These are phyloP conservation scores for Candida anutae DNA, from an alignment of 1,139 yeast genomes.

Conservation along the genomic window DNA sequence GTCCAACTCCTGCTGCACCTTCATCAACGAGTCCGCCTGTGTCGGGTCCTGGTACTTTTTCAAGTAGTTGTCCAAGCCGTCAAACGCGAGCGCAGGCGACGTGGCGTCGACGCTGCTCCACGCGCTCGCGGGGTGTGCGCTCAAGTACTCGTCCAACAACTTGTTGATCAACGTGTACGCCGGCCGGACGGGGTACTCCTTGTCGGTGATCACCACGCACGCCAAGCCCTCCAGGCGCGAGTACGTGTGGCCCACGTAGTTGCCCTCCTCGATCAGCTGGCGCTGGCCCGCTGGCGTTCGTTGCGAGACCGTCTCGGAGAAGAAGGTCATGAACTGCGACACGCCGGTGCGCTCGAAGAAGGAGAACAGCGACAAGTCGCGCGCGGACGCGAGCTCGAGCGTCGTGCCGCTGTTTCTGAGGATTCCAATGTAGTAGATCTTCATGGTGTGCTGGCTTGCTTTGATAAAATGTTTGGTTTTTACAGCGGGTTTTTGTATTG, in stretches of 20 bases:
- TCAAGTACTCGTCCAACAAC: slow-evolving; percentile 80
- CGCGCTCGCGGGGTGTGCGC: slow-evolving; percentile 68
- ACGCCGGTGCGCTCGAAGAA: slow-evolving; percentile 77
- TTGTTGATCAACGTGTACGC: slow-evolving; percentile 91
- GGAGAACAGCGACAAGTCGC: slow-evolving; percentile 78
- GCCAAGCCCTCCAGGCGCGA: slow-evolving; percentile 86
- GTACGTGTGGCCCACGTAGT: slow-evolving; percentile 87
- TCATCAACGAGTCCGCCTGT: slow-evolving; percentile 95
- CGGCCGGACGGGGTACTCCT: slow-evolving; percentile 96
- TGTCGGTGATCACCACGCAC: slow-evolving; percentile 90
- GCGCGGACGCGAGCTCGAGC: slow-evolving; percentile 69
- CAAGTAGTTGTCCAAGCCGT: slow-evolving; percentile 61
- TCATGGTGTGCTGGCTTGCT: slow-evolving; percentile 46
- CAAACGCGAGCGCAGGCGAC: slow-evolving; percentile 41
- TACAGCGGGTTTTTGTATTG: neutral
- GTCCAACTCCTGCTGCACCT: slow-evolving; percentile 94
- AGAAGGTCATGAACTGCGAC: slow-evolving; percentile 89
- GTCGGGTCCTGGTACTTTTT: slow-evolving; percentile 91
- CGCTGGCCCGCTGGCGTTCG: slow-evolving; percentile 87
- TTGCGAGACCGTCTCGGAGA: slow-evolving; percentile 82
- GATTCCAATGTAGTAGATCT: slow-evolving; percentile 83
- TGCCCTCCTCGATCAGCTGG: slow-evolving; percentile 90
- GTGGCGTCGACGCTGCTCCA: slow-evolving; percentile 58
- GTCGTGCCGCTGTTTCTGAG: slow-evolving; percentile 58
- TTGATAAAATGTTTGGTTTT: neutral